Evolutionary conservation across 768 basidiomycete genomes (phyloP), one percentile per base, ranked within the genome.

Genomic region (Russula griseocarnosa): DNA sequence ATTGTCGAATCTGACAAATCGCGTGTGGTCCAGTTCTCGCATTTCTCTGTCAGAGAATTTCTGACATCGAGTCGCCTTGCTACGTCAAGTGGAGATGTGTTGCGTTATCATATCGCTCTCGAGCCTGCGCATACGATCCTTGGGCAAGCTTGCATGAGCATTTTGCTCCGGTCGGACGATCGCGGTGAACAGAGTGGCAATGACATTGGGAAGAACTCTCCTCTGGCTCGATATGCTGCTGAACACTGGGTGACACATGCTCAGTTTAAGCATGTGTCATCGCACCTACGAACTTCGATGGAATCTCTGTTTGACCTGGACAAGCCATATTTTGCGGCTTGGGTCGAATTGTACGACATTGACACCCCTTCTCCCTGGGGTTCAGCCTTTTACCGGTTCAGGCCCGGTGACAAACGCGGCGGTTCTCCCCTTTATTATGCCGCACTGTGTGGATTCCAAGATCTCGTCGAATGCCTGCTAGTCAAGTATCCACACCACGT

Each of bases 101-200:
- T n/a, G 6, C n/a, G n/a, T 6, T 22, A 46, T 46, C 44, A 46
- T 46, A 46, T 46, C n/a, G 44, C 20, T 46, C 44, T 46, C 10
- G 44, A 59, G 10, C n/a, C 24, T 10, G 58, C 58, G 18, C 57
- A 58, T 49, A 32, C 32, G 6, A 8, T 58, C 14, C 30, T 58
- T 10, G 44, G n/a, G 10, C 44, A 47, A 34, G 57, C 46, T 26
- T 58, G 44, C 32, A 20, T 58, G 10, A 14, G 57, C 22, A 13
- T 36, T 20, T 40, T 40, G 5, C 42, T 51, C 9, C 24, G 14
- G 18, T 40, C 26, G 58, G 47, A 50, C 34, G 32, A 49, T 34
- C 22, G 10, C 14, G 22, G 26, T 18, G 32, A 26, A 44, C 42
- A 44, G 8, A 10, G 7, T 8, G 42, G 20, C 9, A 5, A 36